phyloP scores from a whole-genome alignment of 345 rosid genomes.

The Orychophragmus violaceus region DNA sequence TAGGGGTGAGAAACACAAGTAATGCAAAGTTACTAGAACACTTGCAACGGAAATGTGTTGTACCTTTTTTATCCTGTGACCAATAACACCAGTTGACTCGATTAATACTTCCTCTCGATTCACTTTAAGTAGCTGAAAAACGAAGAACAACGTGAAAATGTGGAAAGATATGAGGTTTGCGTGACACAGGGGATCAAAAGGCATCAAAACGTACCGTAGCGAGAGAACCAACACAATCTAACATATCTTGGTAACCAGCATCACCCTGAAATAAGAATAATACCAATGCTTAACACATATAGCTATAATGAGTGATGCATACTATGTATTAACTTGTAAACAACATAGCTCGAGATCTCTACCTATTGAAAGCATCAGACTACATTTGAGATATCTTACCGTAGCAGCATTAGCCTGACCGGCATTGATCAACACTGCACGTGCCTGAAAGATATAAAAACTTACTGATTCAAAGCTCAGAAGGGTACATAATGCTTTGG shows the following conservation, averaged over 20 bases:
- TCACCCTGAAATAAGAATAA: constrained; percentile 55
- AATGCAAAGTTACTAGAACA: background rate
- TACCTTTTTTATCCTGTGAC: constrained; percentile 91
- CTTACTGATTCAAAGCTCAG: background rate
- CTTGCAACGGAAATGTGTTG: background rate
- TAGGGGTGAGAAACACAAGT: background rate
- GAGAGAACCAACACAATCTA: constrained; percentile 67
- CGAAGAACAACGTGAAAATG: constrained; percentile 6
- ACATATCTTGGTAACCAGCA: constrained; percentile 78
- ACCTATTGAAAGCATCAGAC: background rate
- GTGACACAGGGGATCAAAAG: background rate
- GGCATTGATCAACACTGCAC: constrained; percentile 89
- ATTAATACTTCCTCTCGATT: constrained; percentile 61
- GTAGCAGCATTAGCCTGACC: constrained; percentile 99
- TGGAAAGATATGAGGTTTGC: background rate
- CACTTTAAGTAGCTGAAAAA: constrained; percentile 52
- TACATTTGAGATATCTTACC: constrained; percentile 40
- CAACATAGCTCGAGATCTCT: background rate
- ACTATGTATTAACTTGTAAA: background rate
- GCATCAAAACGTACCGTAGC: constrained; percentile 43
- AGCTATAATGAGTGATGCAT: background rate
- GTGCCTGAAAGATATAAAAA: constrained; percentile 48
- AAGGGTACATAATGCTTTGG: background rate
- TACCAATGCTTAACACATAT: background rate
- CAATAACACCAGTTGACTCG: constrained; percentile 95